Conservation (phyloP, 495 filamentous ascomycete species). For the Chaetomium tenue region DNA sequence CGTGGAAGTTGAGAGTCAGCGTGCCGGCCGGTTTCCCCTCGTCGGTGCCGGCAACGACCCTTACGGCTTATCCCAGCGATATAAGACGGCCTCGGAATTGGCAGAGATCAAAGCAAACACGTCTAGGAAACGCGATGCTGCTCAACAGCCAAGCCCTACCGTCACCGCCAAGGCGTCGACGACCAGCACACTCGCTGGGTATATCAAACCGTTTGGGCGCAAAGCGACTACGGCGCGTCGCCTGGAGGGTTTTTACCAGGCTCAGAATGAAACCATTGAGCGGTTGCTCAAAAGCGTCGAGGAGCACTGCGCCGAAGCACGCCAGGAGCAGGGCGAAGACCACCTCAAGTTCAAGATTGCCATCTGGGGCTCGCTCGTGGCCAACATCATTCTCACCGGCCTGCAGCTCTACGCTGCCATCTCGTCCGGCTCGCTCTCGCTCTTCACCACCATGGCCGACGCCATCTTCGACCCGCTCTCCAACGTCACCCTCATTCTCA, state of each 20-base stretch:
- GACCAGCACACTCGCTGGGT: conserved; percentile 24
- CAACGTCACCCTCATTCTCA: conserved; percentile 84
- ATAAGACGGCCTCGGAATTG: conserved; percentile 79
- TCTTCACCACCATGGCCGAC: conserved; percentile 98
- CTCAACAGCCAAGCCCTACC: conserved; percentile 20
- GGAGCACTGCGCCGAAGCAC: conserved; percentile 79
- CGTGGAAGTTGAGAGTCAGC: conserved; percentile 70
- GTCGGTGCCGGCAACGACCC: conserved; percentile 70
- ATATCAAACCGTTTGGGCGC: conserved; percentile 35
- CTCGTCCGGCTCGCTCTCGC: conserved; percentile 80
- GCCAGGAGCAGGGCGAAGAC: conserved; percentile 75
- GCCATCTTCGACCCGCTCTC: conserved; percentile 92
- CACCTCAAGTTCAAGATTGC: conserved; percentile 84
- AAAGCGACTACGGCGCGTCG: conserved; percentile 55
- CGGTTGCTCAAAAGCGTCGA: conserved; percentile 88
- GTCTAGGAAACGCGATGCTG: conserved; percentile 65
- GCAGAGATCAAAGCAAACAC: conserved; percentile 78
- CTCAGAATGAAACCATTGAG: conserved; percentile 91
- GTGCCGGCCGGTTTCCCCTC: conserved; percentile 40
- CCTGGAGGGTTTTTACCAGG: conserved; percentile 81
- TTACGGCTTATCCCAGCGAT: conserved; percentile 70
- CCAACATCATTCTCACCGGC: conserved; percentile 73
- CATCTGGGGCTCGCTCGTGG: conserved; percentile 82
- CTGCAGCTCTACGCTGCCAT: conserved; percentile 89
- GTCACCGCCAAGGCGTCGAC: conserved; percentile 35